Conservation (phyloP, 768 basidiomycete species). For the Scleroderma citrinum region DNA sequence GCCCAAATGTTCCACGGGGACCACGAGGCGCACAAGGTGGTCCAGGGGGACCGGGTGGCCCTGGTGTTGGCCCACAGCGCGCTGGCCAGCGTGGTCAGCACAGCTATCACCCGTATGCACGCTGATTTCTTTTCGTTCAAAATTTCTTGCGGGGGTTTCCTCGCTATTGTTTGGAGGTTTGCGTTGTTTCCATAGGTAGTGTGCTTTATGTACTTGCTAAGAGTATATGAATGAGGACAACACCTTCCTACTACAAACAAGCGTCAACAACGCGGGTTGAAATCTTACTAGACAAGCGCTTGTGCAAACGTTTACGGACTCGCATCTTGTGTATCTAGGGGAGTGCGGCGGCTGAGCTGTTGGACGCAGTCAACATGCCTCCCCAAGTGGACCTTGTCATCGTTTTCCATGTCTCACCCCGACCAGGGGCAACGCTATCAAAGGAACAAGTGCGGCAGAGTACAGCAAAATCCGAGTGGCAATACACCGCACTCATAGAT, state of each 20-base stretch:
- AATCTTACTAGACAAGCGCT: neutral
- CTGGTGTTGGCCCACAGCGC: conserved; percentile 66
- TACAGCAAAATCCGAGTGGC: conserved; percentile 56
- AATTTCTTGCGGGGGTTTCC: conserved; percentile 1
- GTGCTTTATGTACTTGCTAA: neutral
- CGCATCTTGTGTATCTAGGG: neutral
- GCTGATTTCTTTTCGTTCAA: conserved; percentile 34
- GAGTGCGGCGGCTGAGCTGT: neutral
- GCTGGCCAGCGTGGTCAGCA: conserved; percentile 68
- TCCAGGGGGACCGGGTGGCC: conserved; percentile 43
- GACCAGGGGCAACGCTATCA: conserved; percentile 31
- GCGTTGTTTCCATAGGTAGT: neutral
- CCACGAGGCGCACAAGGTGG: conserved; percentile 56
- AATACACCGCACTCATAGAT: conserved; percentile 61
- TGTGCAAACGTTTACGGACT: neutral
- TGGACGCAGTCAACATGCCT: conserved; percentile 24
- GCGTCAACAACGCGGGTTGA: neutral
- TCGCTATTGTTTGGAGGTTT: neutral
- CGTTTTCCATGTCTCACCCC: conserved; percentile 50
- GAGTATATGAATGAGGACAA: no score
- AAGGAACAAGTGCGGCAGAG: conserved; percentile 61
- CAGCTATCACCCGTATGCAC: conserved; percentile 80
- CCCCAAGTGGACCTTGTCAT: conserved; percentile 71
- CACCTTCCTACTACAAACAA: conserved; percentile 1
- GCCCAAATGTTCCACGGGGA: conserved; percentile 58